Evolutionary conservation across 1,284 basidiomycete genomes (phyloP), one percentile per base, ranked within the genome.

Genomic region (Abortiporus biennis): DNA sequence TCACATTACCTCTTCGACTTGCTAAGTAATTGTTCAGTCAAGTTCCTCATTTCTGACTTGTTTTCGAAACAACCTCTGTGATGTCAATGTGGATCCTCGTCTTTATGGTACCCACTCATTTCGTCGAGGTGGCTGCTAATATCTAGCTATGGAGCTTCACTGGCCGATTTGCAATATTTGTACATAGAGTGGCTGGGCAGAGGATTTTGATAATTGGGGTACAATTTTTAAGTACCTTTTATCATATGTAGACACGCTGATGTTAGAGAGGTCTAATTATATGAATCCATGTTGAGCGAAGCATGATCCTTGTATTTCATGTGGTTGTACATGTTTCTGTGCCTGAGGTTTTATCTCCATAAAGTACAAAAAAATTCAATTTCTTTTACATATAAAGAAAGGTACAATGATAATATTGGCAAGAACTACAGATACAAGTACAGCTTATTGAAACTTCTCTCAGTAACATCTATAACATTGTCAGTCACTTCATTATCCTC

Each of bases 191-290:
- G 54, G 55, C 8, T 57, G 54, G 55, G 41, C 53, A 1, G 25
- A 41, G 17, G 44, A 44, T 19, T 46, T 47, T 15, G 46, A 53
- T 31, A 55, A 48, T 37, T 43, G 47, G 12, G 43, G 42, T 4
- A 56, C 52, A 2, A 45, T 56, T 3, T 54, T 56, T 36, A 54
- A 54, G 31, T 56, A 56, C 27, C 41, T 56, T 20, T 20, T 56
- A 3, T 55, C 50, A 1, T 54, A 47, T 47, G 48, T 38, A 13
- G 52, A 55, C 35, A 37, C 52, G 29, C 45, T 47, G n/a, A 9
- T 29, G 8, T 9, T n/a, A 29, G 27, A 29, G 27, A 29, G 27
- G n/a, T 8, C 8, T 8, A n/a, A 29, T n/a, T 29, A 29, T 29
- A 9, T 29, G 8, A 29, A 29, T 29, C 27, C 27, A 29, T 8